Conservation (phyloP, 768 basidiomycete species). For the Tylopilus sp. region DNA sequence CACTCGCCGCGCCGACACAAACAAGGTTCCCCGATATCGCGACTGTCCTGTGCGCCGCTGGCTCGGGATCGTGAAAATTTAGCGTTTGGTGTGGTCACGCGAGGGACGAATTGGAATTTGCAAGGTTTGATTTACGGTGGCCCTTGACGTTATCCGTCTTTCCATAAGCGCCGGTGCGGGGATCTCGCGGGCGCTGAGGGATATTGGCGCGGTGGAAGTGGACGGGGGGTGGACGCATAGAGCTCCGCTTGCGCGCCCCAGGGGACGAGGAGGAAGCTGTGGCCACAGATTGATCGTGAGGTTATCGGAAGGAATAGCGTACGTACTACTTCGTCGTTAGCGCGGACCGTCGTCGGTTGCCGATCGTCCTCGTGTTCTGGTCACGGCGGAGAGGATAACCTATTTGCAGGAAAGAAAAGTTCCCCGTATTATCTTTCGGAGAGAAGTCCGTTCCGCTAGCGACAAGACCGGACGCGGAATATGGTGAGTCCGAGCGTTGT, state of each 20-base stretch:
- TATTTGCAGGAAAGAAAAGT: not conserved
- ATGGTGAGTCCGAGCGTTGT: too few species aligned
- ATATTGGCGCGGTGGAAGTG: conserved; percentile 1
- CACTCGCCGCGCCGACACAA: conserved; percentile 2
- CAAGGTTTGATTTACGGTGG: not conserved
- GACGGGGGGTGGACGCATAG: too few species aligned
- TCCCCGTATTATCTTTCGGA: not conserved
- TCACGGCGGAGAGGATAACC: not conserved
- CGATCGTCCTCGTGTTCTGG: not conserved
- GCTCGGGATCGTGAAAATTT: conserved; percentile 5
- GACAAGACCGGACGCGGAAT: conserved; percentile 2
- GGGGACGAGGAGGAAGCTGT: not conserved
- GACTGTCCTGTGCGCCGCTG: not conserved
- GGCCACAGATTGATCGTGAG: not conserved
- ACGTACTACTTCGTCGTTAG: not conserved
- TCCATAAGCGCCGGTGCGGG: conserved; percentile 18
- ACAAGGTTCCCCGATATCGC: not conserved
- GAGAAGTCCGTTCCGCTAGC: not conserved
- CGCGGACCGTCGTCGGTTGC: too few species aligned
- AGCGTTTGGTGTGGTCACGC: not conserved
- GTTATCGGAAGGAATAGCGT: not conserved
- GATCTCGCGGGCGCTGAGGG: conserved; percentile 11
- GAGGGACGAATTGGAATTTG: not conserved
- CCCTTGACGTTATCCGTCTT: conserved; percentile 6
- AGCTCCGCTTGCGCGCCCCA: too few species aligned